Evolutionary conservation across 169 alveolate species (phyloP).

Genomic region (Amoebophrya sp.): DNA sequence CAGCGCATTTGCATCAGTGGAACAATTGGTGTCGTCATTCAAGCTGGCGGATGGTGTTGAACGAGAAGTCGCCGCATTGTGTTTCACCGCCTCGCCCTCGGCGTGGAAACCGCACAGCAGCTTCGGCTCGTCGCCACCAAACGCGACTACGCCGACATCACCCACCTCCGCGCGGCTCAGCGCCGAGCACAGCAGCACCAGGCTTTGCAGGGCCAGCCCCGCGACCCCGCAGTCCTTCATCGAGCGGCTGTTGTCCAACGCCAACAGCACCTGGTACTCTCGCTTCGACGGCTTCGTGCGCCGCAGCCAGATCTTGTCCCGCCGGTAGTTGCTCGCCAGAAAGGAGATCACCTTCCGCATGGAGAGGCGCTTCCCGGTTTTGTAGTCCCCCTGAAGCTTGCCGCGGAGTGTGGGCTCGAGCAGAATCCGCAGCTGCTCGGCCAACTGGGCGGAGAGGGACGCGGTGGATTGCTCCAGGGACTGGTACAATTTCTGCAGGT

Average conservation of each 20-base stretch:
- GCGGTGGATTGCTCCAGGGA: no score
- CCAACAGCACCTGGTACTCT: conserved; percentile 76
- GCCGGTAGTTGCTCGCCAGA: conserved; percentile 91
- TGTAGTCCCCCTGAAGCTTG: conserved; percentile 71
- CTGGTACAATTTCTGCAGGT: no score
- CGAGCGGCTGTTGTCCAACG: conserved; percentile 74
- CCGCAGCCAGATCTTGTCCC: conserved; percentile 96
- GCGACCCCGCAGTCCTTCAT: conserved; percentile 73
- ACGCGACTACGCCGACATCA: neutral
- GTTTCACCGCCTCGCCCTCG: neutral
- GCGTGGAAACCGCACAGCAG: neutral
- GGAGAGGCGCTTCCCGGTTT: conserved; percentile 88
- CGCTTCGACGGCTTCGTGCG: conserved; percentile 89
- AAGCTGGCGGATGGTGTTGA: no score
- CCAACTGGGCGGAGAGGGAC: no score
- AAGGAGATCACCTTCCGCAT: conserved; percentile 90
- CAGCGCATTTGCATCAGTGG: no score
- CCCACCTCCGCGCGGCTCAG: neutral
- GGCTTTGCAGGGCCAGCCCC: conserved; percentile 50
- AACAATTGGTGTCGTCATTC: no score
- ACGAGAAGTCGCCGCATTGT: no score
- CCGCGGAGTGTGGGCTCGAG: conserved; percentile 72
- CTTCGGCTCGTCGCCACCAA: neutral
- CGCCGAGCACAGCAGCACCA: neutral
- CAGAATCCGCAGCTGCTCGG: conserved; percentile 65